A percentile compares a stretch with the other conserved stretches of the same genome.
These are phyloP conservation scores for Fraxinus greggii DNA, from an alignment of 305 asterid genomes.

Conservation along the genomic window DNA sequence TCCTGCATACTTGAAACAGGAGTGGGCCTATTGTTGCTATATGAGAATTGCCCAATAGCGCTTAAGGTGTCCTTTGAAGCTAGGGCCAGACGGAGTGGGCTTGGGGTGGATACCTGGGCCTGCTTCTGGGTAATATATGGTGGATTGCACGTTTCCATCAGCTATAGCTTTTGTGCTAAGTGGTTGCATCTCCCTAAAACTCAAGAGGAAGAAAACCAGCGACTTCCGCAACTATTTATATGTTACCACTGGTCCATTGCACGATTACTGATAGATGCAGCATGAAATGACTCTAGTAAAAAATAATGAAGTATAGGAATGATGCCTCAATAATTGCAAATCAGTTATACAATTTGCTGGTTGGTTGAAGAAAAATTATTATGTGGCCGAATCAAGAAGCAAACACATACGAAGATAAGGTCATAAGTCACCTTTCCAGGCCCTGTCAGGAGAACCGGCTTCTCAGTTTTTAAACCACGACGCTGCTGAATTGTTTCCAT, in stretches of 20 bases:
- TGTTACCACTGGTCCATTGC: background rate
- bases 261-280: background rate
- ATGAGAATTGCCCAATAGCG: background rate
- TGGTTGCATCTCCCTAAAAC: background rate
- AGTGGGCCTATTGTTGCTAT: background rate
- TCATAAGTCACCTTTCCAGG: constrained; percentile 74
- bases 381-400: background rate
- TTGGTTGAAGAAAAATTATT: background rate
- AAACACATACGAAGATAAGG: background rate
- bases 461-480: constrained; percentile 67
- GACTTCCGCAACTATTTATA: background rate
- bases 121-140: background rate
- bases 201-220: background rate
- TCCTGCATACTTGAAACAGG: background rate
- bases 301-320: background rate
- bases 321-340: background rate
- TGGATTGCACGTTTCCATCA: background rate
- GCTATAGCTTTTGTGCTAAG: background rate
- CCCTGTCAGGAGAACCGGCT: constrained; percentile 88
- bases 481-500: constrained; percentile 79
- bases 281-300: background rate
- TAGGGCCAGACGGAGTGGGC: background rate
- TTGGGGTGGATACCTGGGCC: background rate
- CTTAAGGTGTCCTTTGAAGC: background rate
- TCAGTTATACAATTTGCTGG: background rate